Conservation (phyloP, 805 yeast species). For the Pichia cephalocereana region DNA sequence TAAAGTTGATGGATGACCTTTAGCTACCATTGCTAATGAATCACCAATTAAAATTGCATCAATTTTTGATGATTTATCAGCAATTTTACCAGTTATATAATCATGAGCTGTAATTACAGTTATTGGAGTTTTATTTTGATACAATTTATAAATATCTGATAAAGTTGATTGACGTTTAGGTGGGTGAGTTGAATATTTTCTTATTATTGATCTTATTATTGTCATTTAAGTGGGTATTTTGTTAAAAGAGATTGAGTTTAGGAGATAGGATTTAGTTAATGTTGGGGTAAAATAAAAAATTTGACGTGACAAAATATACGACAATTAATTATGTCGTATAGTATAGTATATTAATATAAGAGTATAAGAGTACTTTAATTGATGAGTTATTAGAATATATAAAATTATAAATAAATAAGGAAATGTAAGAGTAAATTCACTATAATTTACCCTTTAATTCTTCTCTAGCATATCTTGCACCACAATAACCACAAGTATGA, state of each 20-base stretch:
- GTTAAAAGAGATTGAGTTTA: neutral
- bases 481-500: slow-evolving; percentile 75
- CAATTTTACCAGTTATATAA: slow-evolving; percentile 63
- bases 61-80: slow-evolving; percentile 48
- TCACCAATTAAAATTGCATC: slow-evolving; percentile 83
- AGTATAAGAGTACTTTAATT: too few species aligned
- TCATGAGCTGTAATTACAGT: slow-evolving; percentile 75
- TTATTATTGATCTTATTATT: neutral
- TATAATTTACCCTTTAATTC: slow-evolving; percentile 29
- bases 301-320: too few species aligned
- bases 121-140: slow-evolving; percentile 4
- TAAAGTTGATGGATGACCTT: slow-evolving; percentile 72
- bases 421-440: neutral
- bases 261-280: too few species aligned
- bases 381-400: too few species aligned
- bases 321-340: too few species aligned
- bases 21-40: slow-evolving; percentile 84
- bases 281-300: too few species aligned
- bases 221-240: too few species aligned
- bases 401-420: slow-evolving; percentile 9
- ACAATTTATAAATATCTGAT: slow-evolving; percentile 14
- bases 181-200: slow-evolving; percentile 15
- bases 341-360: too few species aligned
- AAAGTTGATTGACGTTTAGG: slow-evolving; percentile 16
- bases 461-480: slow-evolving; percentile 53